Evolutionary conservation across 257 asterid genomes (phyloP).

Genomic region (Hygrophila difformis): DNA sequence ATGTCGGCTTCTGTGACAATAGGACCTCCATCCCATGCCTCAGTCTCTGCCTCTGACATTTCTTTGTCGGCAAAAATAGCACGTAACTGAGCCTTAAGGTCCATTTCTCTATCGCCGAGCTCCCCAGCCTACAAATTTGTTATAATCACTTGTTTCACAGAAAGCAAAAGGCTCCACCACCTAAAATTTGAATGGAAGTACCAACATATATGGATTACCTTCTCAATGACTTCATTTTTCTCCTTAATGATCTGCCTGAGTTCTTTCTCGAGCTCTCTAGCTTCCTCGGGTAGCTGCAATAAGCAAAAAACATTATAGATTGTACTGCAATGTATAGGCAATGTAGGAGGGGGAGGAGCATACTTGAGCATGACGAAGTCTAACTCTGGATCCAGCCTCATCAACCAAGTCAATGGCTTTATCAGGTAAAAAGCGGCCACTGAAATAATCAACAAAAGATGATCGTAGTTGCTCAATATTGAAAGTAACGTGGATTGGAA

Average conservation of each 20-base stretch:
- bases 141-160: conserved; percentile 1
- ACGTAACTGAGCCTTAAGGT: conserved; percentile 82
- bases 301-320: conserved; percentile 11
- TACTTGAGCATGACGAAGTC: conserved; percentile 99
- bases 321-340: conserved; percentile 4
- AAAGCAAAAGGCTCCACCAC: not conserved
- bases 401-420: conserved; percentile 96
- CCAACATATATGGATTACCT: conserved; percentile 30
- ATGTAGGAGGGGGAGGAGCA: conserved; percentile 13
- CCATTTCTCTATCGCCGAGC: conserved; percentile 94
- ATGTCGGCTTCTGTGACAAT: conserved; percentile 88
- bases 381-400: conserved; percentile 98
- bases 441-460: conserved; percentile 26
- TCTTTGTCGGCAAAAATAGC: conserved; percentile 83
- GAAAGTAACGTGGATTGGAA: too few relatives aligned
- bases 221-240: conserved; percentile 92
- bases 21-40: conserved; percentile 81
- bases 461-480: too few relatives aligned
- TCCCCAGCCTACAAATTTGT: conserved; percentile 70
- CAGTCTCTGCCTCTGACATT: conserved; percentile 85
- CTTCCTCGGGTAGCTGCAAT: conserved; percentile 94
- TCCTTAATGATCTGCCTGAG: conserved; percentile 93
- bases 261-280: conserved; percentile 94
- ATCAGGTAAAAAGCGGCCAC: conserved; percentile 97
- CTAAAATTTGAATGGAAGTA: too few relatives aligned